Evolutionary conservation across 2,329 filamentous ascomycete species (phyloP), one percentile per base, ranked within the genome.

Genomic region (Phyllosticta citriasiana): DNA sequence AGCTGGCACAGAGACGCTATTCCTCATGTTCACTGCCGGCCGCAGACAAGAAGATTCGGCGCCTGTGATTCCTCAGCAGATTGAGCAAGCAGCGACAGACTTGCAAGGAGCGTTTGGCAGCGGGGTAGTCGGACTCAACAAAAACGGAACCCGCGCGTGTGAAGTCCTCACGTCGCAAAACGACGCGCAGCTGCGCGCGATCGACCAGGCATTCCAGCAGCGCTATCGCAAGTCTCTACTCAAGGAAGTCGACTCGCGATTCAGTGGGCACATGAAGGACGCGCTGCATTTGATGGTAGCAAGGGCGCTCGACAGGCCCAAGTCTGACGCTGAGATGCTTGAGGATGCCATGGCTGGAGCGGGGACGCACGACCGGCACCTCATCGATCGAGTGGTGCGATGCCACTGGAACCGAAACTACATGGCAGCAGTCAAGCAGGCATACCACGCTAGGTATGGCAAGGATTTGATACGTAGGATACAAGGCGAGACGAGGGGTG

Each of bases 241-340:
- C 65, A 82, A 84, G 35, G 86, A 91, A 57, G 85, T 97, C 67
- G 84, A 85, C 64, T 88, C 84, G 77, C 86, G 94, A 69, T 97
- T 97, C 75, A 89, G 87, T 0, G 93, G 93, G 0, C 93, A 97
- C 71, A 97, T 97, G 91, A 81, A 92, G 72, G 84, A 89, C 16
- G 91, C 91, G 0, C 81, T 97, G 0, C 76, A 94, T 26, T 86
- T 85, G 71, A 91, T 96, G 73, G 78, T 97, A n/a, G 82, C 82
- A 10, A 80, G 87, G 12, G 93, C 89, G 2, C 78, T 83, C 5
- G 91, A 97, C 74, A 89, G 88, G 66, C 90, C 89, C 62, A 88
- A 89, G 80, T 87, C 91, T 65, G 92, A 96, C 67, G 94, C 92
- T 0, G 77, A 82, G 24, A 78, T 90, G 4, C 80, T 97, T n/a